Evolutionary conservation across 169 alveolate genomes (phyloP), one percentile per base, ranked within the genome.

Genomic region (Cryptosporidium viatorum): DNA sequence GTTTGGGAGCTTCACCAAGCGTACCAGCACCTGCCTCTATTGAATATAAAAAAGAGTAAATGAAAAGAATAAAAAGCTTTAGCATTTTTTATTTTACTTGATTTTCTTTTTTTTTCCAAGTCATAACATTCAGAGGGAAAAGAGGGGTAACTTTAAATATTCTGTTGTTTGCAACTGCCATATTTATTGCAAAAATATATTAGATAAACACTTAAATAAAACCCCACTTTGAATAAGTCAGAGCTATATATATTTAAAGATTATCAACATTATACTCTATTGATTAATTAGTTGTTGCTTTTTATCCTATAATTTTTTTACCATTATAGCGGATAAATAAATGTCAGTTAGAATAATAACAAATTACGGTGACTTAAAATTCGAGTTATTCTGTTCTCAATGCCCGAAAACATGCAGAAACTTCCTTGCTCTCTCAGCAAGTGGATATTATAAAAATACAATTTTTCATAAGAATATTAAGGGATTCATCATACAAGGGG

Each of bases 401-500:
- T 89, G 97, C n/a, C 99, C 98, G 14, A 93, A 92, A 69, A 91
- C 98, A 3, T 95, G 98, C 86, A 74, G 95, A 70, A 96, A 96
- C 89, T 96, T 97, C 85, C 93, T 96, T 59, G 92, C 92, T 91
- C 75, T 96, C 93, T 89, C 85, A 93, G 55, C 98, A 95, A 85
- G 89, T 43, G 97, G 97, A 37, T 96, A 96, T 91, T 97, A 96
- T 91, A 95, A 95, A 89, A 91, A 94, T 84, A 92, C 96, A n/a
- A 85, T 91, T 43, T 96, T 93, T 86, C 95, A 93, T 91, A 97
- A 99, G 93, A 94, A 98, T 58, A 96, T 98, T 26, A 95, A 96
- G 89, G 98, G 98, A 43, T 98, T 98, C 91, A 95, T 97, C 93
- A 95, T 98, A 58, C 99, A 98, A 94, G 99, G 98, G 10, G 99